Base-by-base conservation (phyloP, 768 basidiomycete species). In the Boletus patriciae region DNA sequence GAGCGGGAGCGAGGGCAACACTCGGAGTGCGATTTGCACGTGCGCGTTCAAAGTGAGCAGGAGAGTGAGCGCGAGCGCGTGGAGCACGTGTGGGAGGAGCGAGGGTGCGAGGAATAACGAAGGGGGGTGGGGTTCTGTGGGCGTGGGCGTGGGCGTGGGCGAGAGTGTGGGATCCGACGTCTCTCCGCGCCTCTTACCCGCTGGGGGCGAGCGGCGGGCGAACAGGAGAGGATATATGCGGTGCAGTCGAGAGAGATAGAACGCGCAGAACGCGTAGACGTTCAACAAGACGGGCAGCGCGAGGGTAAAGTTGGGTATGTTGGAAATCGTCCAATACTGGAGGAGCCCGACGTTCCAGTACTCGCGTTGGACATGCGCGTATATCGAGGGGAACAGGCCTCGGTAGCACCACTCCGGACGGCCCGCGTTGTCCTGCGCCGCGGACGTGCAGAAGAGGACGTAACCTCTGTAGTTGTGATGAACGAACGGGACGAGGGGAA, bases 291-390 rank as follows among this genome's bases (percentile, higher is more conserved):
- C 78, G 0, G 96, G 96, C 0, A 83, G 65, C 16, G 88, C 84
- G 54, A 98, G 78, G 57, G 92, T 60, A 67, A 98, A 90, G 72
- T 98, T 97, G 45, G 97, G 97, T 3, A 93, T 63, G 71, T 99
- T 95, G 31, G 80, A 73, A 23, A 75, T 58, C 0, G 87, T 87
- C 92, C 92, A 99, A 72, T 98, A 98, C 3, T 78, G 82, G 58
- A 99, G 71, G 61, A 95, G 83, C 16, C 95, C 94, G 43, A 81
- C 75, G 67, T 89, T 79, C 97, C 96, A 99, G 70, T 98, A 98
- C 51, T 80, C 77, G 6, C 73, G 74, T 69, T 99, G 96, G 3
- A 90, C 89, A 66, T 92, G 83, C 11, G 82, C 74, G 70, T 98
- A 99, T 53, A 92, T 84, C 15, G 84, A 82, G 0, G 94, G 93